These are phyloP conservation scores for Lepraria neglecta DNA, from an alignment of 495 filamentous ascomycete genomes.

Conservation along the genomic window DNA sequence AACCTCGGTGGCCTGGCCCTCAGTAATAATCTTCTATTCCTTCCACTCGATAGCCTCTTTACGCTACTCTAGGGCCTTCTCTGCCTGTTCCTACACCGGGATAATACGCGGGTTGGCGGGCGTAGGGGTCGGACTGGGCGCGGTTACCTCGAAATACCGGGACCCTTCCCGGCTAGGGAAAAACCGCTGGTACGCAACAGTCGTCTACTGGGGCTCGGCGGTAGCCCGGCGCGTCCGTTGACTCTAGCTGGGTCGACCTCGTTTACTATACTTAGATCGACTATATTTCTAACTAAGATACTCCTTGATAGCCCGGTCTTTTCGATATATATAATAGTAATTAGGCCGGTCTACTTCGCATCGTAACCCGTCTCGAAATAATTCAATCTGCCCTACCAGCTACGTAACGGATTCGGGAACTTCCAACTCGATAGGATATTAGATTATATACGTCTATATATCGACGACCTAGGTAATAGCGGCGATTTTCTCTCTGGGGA, in stretches of 20 bases:
- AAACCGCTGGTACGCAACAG: neutral
- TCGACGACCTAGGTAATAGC: neutral
- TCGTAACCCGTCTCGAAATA: neutral
- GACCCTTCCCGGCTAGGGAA: too few species aligned
- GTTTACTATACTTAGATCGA: neutral
- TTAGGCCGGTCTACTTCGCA: neutral
- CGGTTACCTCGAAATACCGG: too few species aligned
- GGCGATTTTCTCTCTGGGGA: too few species aligned
- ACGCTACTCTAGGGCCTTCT: neutral
- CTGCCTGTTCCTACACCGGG: neutral
- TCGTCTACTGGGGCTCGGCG: neutral
- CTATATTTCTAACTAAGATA: neutral
- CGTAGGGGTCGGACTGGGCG: too few species aligned
- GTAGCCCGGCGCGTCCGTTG: neutral
- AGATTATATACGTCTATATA: too few species aligned
- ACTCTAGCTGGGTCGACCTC: neutral
- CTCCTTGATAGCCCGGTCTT: neutral
- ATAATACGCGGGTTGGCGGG: too few species aligned
- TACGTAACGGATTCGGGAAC: neutral
- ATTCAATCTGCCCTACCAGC: neutral
- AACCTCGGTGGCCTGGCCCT: neutral
- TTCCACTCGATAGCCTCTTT: neutral
- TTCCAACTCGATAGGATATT: too few species aligned
- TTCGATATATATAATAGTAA: neutral
- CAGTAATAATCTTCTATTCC: neutral